Conservation (phyloP, 371 early-diverging fungal genomes). For the Mortierella sp. region DNA sequence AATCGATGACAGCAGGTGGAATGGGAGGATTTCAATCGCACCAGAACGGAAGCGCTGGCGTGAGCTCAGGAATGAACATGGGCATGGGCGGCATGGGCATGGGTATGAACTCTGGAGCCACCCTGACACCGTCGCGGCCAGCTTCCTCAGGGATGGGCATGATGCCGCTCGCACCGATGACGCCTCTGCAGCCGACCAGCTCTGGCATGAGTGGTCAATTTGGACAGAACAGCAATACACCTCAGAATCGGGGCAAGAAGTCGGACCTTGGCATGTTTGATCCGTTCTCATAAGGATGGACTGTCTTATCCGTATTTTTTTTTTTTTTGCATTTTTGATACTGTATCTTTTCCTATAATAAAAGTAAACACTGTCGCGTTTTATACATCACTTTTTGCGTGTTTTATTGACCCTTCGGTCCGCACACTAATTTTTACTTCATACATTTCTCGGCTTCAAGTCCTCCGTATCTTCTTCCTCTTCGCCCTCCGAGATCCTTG, state of each 20-base stretch:
- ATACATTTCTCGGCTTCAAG: not conserved
- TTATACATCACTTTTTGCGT: not conserved
- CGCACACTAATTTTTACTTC: too few species aligned
- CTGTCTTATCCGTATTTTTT: not conserved
- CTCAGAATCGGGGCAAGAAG: constrained; percentile 47
- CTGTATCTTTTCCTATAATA: not conserved
- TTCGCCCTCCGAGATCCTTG: constrained; percentile 47
- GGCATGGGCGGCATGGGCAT: constrained; percentile 17
- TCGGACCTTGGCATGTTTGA: constrained; percentile 54
- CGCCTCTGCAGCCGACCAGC: constrained; percentile 39
- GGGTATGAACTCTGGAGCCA: constrained; percentile 26
- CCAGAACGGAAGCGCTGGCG: constrained; percentile 15
- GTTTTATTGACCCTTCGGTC: not conserved
- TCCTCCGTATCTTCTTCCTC: constrained; percentile 42
- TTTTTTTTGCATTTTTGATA: not conserved
- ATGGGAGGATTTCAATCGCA: constrained; percentile 46
- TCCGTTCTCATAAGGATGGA: constrained; percentile 48
- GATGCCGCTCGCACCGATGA: constrained; percentile 37
- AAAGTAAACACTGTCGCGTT: not conserved
- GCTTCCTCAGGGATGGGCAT: constrained; percentile 28
- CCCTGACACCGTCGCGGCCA: constrained; percentile 23
- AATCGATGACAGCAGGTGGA: constrained; percentile 27
- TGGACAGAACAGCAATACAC: constrained; percentile 13
- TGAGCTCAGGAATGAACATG: constrained; percentile 18
- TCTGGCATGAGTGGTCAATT: constrained; percentile 8